phyloP scores from a whole-genome alignment of 257 asterid genomes.

The Coffea eugenioides region DNA sequence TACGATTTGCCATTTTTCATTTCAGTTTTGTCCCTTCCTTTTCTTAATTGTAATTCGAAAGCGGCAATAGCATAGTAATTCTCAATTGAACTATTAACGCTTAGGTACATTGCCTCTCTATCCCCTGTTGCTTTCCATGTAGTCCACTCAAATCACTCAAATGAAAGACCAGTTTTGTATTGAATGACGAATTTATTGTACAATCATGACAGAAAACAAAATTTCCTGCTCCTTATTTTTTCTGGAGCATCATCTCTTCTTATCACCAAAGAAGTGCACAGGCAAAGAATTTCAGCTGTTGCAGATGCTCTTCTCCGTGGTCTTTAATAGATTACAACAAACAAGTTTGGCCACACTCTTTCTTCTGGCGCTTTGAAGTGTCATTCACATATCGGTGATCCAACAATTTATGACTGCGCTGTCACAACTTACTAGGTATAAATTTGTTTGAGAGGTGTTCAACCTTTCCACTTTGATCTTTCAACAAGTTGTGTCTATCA shows the following conservation, averaged over 20 bases:
- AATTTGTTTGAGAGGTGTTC: constrained; percentile 36
- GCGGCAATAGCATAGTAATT: no score
- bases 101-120: neutral
- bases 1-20: no score
- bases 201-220: neutral
- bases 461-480: constrained; percentile 44
- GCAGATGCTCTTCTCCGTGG: neutral
- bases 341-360: neutral
- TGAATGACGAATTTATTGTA: neutral
- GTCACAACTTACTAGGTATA: constrained; percentile 66
- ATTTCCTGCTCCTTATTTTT: neutral
- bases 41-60: no score
- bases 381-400: neutral
- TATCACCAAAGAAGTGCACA: neutral
- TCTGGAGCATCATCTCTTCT: neutral
- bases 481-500: constrained; percentile 57
- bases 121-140: neutral
- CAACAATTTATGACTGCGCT: neutral
- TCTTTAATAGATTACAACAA: neutral
- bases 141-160: neutral
- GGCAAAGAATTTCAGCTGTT: neutral
- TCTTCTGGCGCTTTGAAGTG: neutral
- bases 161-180: neutral
- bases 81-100: neutral
- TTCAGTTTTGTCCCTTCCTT: neutral